These are phyloP conservation scores for Tetradesmus obliquus DNA, from an alignment of 139 green algal genomes.

Conservation along the genomic window DNA sequence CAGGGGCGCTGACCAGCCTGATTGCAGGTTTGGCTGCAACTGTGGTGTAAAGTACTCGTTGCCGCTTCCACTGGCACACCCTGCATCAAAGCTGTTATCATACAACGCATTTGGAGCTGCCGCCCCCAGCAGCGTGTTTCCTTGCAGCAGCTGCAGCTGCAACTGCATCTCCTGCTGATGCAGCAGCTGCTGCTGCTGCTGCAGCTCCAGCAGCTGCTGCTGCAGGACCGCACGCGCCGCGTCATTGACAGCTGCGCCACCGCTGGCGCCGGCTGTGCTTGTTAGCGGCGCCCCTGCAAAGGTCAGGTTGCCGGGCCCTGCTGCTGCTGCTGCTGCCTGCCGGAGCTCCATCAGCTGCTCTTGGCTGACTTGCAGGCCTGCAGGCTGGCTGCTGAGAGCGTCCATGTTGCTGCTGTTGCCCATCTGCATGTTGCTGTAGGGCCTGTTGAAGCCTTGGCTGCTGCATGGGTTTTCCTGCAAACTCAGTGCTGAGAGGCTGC, in stretches of 20 bases:
- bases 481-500: neutral
- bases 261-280: neutral
- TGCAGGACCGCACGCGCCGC: neutral
- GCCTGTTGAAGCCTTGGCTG: neutral
- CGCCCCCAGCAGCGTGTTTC: neutral
- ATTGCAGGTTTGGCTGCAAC: neutral
- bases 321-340: neutral
- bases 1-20: neutral
- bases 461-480: neutral
- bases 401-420: neutral
- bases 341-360: neutral
- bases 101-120: neutral
- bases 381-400: neutral
- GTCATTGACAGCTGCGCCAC: neutral
- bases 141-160: neutral
- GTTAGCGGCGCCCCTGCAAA: neutral
- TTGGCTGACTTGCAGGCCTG: neutral
- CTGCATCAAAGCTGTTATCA: neutral
- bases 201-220: neutral
- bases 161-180: neutral
- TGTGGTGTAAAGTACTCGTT: neutral
- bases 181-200: neutral
- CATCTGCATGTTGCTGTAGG: neutral
- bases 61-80: neutral
- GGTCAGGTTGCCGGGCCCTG: neutral